Evolutionary conservation across 1,284 basidiomycete genomes (phyloP), one percentile per base, ranked within the genome.

Genomic region (Ustilago bromivora): DNA sequence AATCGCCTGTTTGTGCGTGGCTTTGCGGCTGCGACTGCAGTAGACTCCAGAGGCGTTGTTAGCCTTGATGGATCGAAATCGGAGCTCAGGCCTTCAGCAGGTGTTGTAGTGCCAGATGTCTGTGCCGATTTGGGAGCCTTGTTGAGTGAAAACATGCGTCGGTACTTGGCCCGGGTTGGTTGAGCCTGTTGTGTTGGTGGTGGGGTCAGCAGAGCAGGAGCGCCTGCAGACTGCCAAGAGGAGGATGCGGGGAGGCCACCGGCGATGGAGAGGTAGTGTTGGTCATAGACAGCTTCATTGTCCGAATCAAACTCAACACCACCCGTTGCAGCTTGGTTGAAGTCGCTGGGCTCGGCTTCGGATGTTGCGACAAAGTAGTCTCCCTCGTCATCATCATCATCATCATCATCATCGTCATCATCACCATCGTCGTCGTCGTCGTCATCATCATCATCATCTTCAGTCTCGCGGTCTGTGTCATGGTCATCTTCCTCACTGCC

Each of bases 241-340:
- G 68, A 28, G 10, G 57, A 11, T 7, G 64, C 11, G 11, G 60
- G 47, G 9, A 61, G 35, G 2, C 31, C 47, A 7, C 58, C 78
- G 7, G 76, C 76, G 11, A 78, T 61, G 56, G 71, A 58, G n/a
- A 62, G 49, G 38, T 78, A 80, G 49, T 80, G 76, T 59, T 70
- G 52, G 12, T 72, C 53, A 54, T 75, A 75, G 34, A 72, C 70
- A 38, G 12, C 66, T 43, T 72, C 76, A 35, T 72, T 67, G 11
- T 74, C 76, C 0, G 67, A 40, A 5, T 67, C 72, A 31, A 75
- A 73, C 17, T 62, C 63, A 32, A 62, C 38, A 10, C 35, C 62
- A 36, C 54, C 62, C 9, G 34, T 54, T 12, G 35, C 35, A 35
- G 55, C 59, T 17, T 64, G 64, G 51, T 59, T 60, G 40, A 73